These are phyloP conservation scores for Triticum aestivum DNA, from an alignment of 176 grass and related monocot genomes.

Conservation along the genomic window IWGSC_CS_RefSeq_v2.1 NC_057803.1:156501446-156501945, in stretches of 20 bases:
- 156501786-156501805: slow-evolving; percentile 61
- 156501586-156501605: background rate
- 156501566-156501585: slow-evolving; percentile 12
- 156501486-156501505: slow-evolving; percentile 39
- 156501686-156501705: background rate
- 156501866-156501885: slow-evolving; percentile 53
- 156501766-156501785: slow-evolving; percentile 67
- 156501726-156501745: slow-evolving; percentile 6
- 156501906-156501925: slow-evolving; percentile 30
- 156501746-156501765: background rate
- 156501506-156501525: slow-evolving; percentile 12
- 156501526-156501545: background rate
- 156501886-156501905: slow-evolving; percentile 34
- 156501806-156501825: slow-evolving; percentile 75
- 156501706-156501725: slow-evolving; percentile 20
- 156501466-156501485: slow-evolving; percentile 67
- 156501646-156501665: background rate
- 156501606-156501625: slow-evolving; percentile 3
- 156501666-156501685: background rate
- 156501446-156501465: slow-evolving; percentile 76
- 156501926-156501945: slow-evolving; percentile 5
- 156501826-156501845: slow-evolving; percentile 63
- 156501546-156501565: slow-evolving; percentile 3
- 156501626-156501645: slow-evolving; percentile 3
- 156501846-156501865: slow-evolving; percentile 49